phyloP scores from a whole-genome alignment of 2,329 filamentous ascomycete species.

The Pseudogymnoascus sp. region DNA sequence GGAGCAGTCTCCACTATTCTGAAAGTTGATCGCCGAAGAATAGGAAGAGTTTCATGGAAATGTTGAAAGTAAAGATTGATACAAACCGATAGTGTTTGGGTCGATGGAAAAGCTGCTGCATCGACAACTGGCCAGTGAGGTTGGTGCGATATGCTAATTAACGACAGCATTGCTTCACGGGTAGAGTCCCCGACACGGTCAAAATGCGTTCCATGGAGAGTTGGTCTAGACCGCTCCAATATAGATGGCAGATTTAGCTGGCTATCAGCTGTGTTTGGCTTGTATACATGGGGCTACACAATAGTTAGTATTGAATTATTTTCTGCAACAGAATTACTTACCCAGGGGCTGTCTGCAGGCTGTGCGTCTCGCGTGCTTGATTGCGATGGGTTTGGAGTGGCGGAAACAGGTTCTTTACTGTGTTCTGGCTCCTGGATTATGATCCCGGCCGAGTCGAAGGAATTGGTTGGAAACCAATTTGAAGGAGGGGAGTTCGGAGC shows the following conservation, averaged over 20 bases:
- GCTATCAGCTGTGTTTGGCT: slow-evolving; percentile 14
- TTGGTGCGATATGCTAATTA: slow-evolving; percentile 12
- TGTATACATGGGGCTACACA: slow-evolving; percentile 15
- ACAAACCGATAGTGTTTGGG: slow-evolving; percentile 13
- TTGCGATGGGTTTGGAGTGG: neutral
- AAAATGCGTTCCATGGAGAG: slow-evolving; percentile 9
- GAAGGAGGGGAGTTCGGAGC: slow-evolving; percentile 12
- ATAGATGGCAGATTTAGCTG: slow-evolving; percentile 12
- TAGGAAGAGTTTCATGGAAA: slow-evolving; percentile 15
- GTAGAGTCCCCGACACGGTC: slow-evolving; percentile 13
- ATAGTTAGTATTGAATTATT: neutral
- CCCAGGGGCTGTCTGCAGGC: slow-evolving; percentile 14
- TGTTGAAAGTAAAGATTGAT: slow-evolving; percentile 16
- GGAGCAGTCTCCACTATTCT: slow-evolving; percentile 16
- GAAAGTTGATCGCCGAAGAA: slow-evolving; percentile 14
- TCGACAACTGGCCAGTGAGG: slow-evolving; percentile 14
- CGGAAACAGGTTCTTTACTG: neutral
- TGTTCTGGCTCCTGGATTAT: neutral
- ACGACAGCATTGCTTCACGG: slow-evolving; percentile 12
- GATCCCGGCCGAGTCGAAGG: neutral
- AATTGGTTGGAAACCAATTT: slow-evolving; percentile 11
- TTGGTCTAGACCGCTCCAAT: slow-evolving; percentile 11
- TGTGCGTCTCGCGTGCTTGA: slow-evolving; percentile 11
- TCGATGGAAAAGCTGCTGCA: slow-evolving; percentile 14
- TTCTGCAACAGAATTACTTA: neutral